phyloP scores from a whole-genome alignment of 2,329 filamentous ascomycete genomes.

The Colletotrichum siamense region DNA sequence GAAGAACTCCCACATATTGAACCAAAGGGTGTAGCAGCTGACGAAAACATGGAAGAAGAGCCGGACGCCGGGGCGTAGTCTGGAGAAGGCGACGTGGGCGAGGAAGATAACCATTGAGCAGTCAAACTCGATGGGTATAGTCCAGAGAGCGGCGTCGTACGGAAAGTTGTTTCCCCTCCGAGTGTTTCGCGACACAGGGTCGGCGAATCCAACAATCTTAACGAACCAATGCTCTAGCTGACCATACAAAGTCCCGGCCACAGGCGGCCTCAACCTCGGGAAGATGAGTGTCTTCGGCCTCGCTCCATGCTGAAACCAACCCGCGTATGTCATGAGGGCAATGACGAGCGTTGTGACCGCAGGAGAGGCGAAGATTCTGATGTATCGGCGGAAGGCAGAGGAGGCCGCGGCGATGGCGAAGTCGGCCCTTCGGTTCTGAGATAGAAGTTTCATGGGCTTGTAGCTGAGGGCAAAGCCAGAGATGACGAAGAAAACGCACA shows the following conservation, averaged over 20 bases:
- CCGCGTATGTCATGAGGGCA: conserved; percentile 48
- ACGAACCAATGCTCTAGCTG: conserved; percentile 52
- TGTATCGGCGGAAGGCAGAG: conserved; percentile 54
- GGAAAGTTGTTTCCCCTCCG: conserved; percentile 19
- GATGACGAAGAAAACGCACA: conserved; percentile 67
- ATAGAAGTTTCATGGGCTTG: conserved; percentile 52
- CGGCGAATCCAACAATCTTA: conserved; percentile 53
- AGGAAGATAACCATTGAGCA: conserved; percentile 64
- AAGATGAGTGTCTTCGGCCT: background rate
- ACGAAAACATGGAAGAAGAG: conserved; percentile 44
- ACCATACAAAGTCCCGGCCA: conserved; percentile 31
- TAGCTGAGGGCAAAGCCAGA: conserved; percentile 66
- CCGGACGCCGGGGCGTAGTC: conserved; percentile 47
- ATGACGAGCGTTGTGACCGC: conserved; percentile 54
- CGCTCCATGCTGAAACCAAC: conserved; percentile 28
- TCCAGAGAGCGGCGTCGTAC: conserved; percentile 67
- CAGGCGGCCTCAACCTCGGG: background rate
- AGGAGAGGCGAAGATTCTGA: conserved; percentile 58
- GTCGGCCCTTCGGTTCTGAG: conserved; percentile 37
- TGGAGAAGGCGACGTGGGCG: conserved; percentile 53
- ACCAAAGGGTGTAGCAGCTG: conserved; percentile 42
- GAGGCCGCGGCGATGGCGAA: conserved; percentile 53
- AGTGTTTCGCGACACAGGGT: conserved; percentile 53
- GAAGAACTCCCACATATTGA: conserved; percentile 3
- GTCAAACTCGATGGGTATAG: conserved; percentile 65